Evolutionary conservation across 2,329 filamentous ascomycete genomes (phyloP).

Genomic region (Allantophomopsis lycopodina): DNA sequence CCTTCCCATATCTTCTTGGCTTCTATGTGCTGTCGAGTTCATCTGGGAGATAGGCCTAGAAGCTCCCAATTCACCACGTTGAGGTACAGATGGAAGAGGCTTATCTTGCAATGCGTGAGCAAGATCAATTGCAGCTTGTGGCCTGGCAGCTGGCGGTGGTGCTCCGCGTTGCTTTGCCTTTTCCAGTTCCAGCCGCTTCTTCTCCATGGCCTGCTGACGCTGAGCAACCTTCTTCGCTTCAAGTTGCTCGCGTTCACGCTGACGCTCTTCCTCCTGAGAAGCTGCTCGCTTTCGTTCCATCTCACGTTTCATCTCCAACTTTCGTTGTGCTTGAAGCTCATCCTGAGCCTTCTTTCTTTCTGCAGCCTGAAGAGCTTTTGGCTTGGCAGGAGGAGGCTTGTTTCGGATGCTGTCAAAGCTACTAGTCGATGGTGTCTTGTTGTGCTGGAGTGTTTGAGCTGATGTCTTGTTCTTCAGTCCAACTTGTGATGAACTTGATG

Average conservation of each 20-base stretch:
- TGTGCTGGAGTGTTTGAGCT: constrained; percentile 19
- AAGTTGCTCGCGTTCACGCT: constrained; percentile 27
- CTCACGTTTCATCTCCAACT: constrained; percentile 70
- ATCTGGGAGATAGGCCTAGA: constrained; percentile 39
- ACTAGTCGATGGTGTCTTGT: constrained; percentile 23
- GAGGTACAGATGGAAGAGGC: constrained; percentile 14
- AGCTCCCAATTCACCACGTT: constrained; percentile 11
- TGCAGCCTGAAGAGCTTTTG: constrained; percentile 60
- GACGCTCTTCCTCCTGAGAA: constrained; percentile 47
- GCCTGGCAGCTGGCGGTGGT: constrained; percentile 43
- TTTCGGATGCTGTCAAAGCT: constrained; percentile 49
- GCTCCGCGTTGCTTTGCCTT: constrained; percentile 51
- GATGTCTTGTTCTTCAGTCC: constrained; percentile 50
- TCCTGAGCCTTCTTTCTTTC: constrained; percentile 74
- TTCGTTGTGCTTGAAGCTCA: constrained; percentile 65
- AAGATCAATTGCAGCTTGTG: constrained; percentile 29
- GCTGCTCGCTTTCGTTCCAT: constrained; percentile 63
- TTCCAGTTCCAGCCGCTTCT: constrained; percentile 36
- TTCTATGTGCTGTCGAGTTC: constrained; percentile 34
- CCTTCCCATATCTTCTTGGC: constrained; percentile 45
- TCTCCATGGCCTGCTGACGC: constrained; percentile 41
- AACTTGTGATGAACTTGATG: constrained; percentile 30
- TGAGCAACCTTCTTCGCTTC: constrained; percentile 55
- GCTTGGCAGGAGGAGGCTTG: constrained; percentile 46
- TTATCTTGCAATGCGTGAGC: constrained; percentile 12